Conservation (phyloP, 257 asterid species). For the Ehretia macrophylla region DNA sequence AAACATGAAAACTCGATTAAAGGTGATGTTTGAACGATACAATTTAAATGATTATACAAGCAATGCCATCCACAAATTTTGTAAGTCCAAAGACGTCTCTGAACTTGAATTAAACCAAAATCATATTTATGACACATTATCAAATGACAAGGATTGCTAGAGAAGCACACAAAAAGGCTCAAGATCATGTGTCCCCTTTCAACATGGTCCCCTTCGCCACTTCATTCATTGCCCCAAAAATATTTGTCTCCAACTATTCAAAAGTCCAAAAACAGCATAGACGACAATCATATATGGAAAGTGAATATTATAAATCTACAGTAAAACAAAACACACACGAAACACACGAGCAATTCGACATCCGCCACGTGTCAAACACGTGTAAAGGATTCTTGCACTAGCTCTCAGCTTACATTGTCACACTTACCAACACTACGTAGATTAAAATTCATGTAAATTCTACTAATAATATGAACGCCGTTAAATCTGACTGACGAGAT, state of each 20-base stretch:
- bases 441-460: too few species aligned
- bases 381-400: background rate
- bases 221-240: background rate
- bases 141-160: too few species aligned
- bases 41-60: too few species aligned
- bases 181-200: background rate
- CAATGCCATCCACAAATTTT: too few species aligned
- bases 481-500: too few species aligned
- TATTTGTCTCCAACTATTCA: background rate
- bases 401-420: background rate
- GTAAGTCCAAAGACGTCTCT: too few species aligned
- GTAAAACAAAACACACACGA: slow-evolving; percentile 4
- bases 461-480: too few species aligned
- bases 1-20: too few species aligned
- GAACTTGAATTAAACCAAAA: too few species aligned
- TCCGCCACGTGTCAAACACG: background rate
- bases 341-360: background rate
- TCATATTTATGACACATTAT: too few species aligned
- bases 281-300: background rate
- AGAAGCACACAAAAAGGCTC: background rate
- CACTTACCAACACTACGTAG: background rate
- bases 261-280: background rate
- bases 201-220: background rate
- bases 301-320: background rate
- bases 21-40: too few species aligned